Base-by-base conservation (phyloP, 2,329 filamentous ascomycete genomes). In the Cladosporium velox region DNA sequence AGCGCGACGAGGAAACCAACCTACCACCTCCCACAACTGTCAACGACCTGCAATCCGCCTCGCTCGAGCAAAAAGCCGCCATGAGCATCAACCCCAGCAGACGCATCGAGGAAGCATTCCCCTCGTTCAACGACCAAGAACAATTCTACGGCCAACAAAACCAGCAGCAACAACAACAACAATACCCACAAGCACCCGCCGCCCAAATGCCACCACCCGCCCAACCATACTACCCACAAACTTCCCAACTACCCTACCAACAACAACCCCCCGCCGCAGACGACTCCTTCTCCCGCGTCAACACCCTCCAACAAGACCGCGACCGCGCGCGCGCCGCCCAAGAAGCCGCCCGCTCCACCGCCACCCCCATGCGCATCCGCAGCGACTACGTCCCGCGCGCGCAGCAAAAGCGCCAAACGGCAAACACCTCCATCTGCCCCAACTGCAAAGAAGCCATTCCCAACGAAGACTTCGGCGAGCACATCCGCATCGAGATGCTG, bases 71-170 rank as follows among this genome's bases (percentile, higher is more conserved):
- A 79, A 95, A 96, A 79, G 96, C 94, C 65, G 91, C 90, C 78
- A 90, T 95, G 75, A 96, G 93, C 44, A 89, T 97, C 69, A 88
- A 88, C 72, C 87, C 91, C 2, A 90, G 90, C 74, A 84, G 93
- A 72, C 90, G 94, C 66, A 93, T 99, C 69, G 95, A 99, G 78
- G 95, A 99, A 82, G 93, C 94, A 6, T 91, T 97, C 86, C 95
- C 95, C 3, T 90, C 89, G 60, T 83, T 88, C 83, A 76, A 86
- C 78, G 85, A 85, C 69, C 82, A 83, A 47, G 82, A 84, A 65
- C 76, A 79, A 21, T 68, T 76, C 52, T 77, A 79, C 65, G 74
- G 70, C 57, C 66, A 72, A 5, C 67, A 71, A 28, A 52, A 64
- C 35, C 60, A 55, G 32, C 60, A 62, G 28, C 60, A 63, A n/a